Conservation (phyloP, 1,139 yeast genomes). For the Zhuliangozyma parablackwelliae region DNA sequence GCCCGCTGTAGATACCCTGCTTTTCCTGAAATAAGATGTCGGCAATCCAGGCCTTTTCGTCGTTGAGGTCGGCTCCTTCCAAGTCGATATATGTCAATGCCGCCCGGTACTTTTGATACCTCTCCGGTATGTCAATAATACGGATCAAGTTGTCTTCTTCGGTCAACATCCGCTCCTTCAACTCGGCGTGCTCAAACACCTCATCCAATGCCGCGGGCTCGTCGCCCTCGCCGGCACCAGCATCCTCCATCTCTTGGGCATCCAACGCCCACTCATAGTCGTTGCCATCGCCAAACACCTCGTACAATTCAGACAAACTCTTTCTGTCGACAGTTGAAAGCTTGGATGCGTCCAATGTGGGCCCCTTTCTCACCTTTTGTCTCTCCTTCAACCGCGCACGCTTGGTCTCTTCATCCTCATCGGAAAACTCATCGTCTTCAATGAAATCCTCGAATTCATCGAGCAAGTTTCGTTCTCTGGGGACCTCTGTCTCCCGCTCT, state of each 20-base stretch:
- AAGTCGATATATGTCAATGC: slow-evolving; percentile 62
- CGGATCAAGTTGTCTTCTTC: slow-evolving; percentile 89
- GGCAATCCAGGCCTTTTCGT: slow-evolving; percentile 78
- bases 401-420: slow-evolving; percentile 63
- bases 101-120: slow-evolving; percentile 75
- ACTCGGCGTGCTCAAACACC: slow-evolving; percentile 91
- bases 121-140: slow-evolving; percentile 85
- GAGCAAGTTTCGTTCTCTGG: slow-evolving; percentile 39
- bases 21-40: slow-evolving; percentile 54
- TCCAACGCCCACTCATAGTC: slow-evolving; percentile 98
- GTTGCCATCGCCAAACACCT: slow-evolving; percentile 94
- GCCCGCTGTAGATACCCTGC: slow-evolving; percentile 26
- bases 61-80: slow-evolving; percentile 60
- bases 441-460: slow-evolving; percentile 96
- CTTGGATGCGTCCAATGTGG: slow-evolving; percentile 50
- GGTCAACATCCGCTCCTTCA: slow-evolving; percentile 85
- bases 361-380: slow-evolving; percentile 37
- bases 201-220: slow-evolving; percentile 70
- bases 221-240: slow-evolving; percentile 49
- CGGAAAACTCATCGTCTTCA: slow-evolving; percentile 94
- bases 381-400: slow-evolving; percentile 29
- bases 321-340: slow-evolving; percentile 84
- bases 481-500: slow-evolving; percentile 20
- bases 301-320: slow-evolving; percentile 86
- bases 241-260: slow-evolving; percentile 72